A percentile compares a stretch with the other conserved stretches of the same genome.
These are phyloP conservation scores for Colletotrichum karsti DNA, from an alignment of 2,329 filamentous ascomycete species.

Conservation along the genomic window DNA sequence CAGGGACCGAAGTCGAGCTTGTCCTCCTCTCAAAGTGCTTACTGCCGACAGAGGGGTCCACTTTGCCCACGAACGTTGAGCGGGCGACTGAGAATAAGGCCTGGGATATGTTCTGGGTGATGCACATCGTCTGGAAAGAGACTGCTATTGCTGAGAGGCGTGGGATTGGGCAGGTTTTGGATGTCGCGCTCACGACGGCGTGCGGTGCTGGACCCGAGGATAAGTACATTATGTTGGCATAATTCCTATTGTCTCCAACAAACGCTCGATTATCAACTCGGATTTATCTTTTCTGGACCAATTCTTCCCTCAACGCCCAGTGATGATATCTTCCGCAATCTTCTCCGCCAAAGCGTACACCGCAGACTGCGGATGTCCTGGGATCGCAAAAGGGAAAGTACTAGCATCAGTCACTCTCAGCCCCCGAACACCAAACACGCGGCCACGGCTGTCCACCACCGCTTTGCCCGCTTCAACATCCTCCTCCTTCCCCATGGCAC, in stretches of 20 bases:
- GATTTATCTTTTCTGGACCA: no score
- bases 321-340: conserved; percentile 35
- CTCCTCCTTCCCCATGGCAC: conserved; percentile 59
- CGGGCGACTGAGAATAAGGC: no score
- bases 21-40: neutral
- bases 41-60: neutral
- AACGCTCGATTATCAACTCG: no score
- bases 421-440: conserved; percentile 30
- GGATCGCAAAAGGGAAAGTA: conserved; percentile 35
- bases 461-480: conserved; percentile 54
- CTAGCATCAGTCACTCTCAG: conserved; percentile 35
- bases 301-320: conserved; percentile 43
- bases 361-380: conserved; percentile 34
- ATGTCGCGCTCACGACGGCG: no score
- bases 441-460: conserved; percentile 54
- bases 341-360: conserved; percentile 35
- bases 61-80: neutral
- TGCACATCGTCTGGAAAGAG: neutral
- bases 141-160: neutral
- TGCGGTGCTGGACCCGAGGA: no score
- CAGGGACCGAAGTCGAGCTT: neutral
- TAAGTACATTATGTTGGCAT: no score
- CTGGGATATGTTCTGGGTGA: neutral
- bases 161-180: neutral
- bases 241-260: no score